These are phyloP conservation scores for Diplosphaera chodatii DNA, from an alignment of 139 green algal species.

Conservation along the genomic window DNA sequence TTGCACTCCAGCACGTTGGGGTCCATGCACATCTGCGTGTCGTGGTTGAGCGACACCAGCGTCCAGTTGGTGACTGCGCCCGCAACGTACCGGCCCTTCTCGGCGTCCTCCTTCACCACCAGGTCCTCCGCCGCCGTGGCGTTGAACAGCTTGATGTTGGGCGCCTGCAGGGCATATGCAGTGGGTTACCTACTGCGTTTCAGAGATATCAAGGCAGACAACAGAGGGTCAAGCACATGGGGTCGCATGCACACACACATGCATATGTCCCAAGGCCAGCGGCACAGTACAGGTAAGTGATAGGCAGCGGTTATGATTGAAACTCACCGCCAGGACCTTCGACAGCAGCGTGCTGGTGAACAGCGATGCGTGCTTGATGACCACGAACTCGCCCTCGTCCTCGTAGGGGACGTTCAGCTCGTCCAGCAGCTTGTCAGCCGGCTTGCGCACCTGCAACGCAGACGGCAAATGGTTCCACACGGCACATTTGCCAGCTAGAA, in stretches of 20 bases:
- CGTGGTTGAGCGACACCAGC: slow-evolving; percentile 91
- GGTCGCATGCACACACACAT: no score
- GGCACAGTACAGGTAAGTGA: no score
- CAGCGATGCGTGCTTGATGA: slow-evolving; percentile 92
- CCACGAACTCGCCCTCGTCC: slow-evolving; percentile 91
- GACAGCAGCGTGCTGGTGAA: slow-evolving; percentile 92
- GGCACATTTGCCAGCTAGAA: no score
- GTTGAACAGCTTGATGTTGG: slow-evolving; percentile 99
- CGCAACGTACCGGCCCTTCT: slow-evolving; percentile 47
- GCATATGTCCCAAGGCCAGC: no score
- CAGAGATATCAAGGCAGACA: no score
- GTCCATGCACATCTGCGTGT: slow-evolving; percentile 97
- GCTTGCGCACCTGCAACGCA: slow-evolving; percentile 80
- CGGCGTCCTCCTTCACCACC: slow-evolving; percentile 48
- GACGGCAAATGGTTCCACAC: no score
- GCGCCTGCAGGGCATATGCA: slow-evolving; percentile 42
- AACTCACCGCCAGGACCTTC: slow-evolving; percentile 76
- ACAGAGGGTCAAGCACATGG: no score
- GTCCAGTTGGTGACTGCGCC: slow-evolving; percentile 98
- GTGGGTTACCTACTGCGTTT: no score
- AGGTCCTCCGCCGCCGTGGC: slow-evolving; percentile 72
- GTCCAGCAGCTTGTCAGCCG: slow-evolving; percentile 83
- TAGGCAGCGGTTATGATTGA: no score
- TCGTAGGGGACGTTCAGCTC: slow-evolving; percentile 81
- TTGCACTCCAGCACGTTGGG: slow-evolving; percentile 86